These are phyloP conservation scores for Kodamaea anthophila DNA, from an alignment of 1,139 yeast species.

Conservation along the genomic window DNA sequence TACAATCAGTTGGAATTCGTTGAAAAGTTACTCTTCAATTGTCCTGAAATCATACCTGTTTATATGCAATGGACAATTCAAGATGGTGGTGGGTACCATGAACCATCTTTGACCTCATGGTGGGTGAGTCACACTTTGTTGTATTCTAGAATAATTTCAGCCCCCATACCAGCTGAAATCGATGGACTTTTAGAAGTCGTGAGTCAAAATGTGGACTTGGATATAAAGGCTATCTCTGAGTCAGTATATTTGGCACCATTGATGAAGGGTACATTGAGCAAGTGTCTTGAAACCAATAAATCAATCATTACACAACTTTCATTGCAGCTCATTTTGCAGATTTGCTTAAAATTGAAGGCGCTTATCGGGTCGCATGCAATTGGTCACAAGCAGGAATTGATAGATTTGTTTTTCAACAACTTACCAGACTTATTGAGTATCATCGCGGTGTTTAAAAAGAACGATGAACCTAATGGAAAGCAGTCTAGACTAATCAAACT, in stretches of 20 bases:
- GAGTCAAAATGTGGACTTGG: constrained; percentile 11
- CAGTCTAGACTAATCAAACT: constrained; percentile 18
- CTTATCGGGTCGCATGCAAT: constrained; percentile 29
- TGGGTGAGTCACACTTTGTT: constrained; percentile 75
- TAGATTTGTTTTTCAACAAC: constrained; percentile 23
- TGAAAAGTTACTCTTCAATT: constrained; percentile 41
- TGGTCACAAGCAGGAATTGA: constrained; percentile 20
- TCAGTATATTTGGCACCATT: constrained; percentile 62
- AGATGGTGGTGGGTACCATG: constrained; percentile 55
- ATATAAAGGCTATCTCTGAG: constrained; percentile 35
- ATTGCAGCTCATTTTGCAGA: constrained; percentile 51
- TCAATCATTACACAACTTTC: constrained; percentile 60
- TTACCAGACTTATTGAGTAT: constrained; percentile 25
- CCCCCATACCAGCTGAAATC: constrained; percentile 31
- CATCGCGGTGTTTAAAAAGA: constrained; percentile 13
- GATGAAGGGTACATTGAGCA: constrained; percentile 51
- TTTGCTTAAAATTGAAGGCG: constrained; percentile 34
- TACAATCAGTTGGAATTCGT: constrained; percentile 53
- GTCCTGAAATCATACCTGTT: constrained; percentile 72
- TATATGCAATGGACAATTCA: constrained; percentile 53
- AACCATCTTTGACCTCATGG: constrained; percentile 69
- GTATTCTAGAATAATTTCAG: constrained; percentile 49
- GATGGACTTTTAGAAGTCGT: constrained; percentile 10
- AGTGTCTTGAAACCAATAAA: constrained; percentile 48
- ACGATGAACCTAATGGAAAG: constrained; percentile 6